Percentiles rank a stretch among this genome's conserved stretches.
phyloP scores from a whole-genome alignment of 2,329 filamentous ascomycete species.

The Phialocephala subalpina region DNA sequence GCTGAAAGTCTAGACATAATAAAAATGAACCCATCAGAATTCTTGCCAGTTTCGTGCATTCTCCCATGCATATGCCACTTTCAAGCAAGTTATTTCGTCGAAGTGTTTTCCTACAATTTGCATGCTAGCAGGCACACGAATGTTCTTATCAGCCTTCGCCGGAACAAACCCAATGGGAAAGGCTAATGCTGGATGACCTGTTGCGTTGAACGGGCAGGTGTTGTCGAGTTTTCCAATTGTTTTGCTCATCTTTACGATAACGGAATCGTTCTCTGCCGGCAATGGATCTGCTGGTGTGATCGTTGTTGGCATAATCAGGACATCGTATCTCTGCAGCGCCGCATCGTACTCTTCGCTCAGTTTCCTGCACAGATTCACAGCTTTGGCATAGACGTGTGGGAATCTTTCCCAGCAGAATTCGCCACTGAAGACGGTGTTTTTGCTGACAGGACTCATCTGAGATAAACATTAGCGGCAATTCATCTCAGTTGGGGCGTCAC shows the following conservation, averaged over 20 bases:
- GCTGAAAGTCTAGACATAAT: too few relatives aligned
- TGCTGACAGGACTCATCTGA: conserved; percentile 31
- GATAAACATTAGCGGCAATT: neutral
- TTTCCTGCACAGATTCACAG: conserved; percentile 54
- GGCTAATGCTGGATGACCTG: conserved; percentile 62
- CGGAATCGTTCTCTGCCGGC: conserved; percentile 44
- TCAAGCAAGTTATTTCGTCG: conserved; percentile 56
- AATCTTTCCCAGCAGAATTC: conserved; percentile 43
- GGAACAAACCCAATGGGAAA: conserved; percentile 56
- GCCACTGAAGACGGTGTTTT: conserved; percentile 30
- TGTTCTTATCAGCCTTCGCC: conserved; percentile 45
- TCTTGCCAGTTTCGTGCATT: conserved; percentile 30
- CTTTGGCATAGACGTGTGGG: conserved; percentile 55
- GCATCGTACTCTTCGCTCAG: conserved; percentile 55
- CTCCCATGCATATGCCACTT: conserved; percentile 57
- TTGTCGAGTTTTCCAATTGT: conserved; percentile 63
- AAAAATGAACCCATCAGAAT: conserved; percentile 18
- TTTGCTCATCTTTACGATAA: conserved; percentile 54
- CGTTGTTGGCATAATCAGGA: conserved; percentile 57
- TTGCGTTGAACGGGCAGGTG: conserved; percentile 64
- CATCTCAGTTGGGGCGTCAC: neutral
- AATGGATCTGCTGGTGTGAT: conserved; percentile 55
- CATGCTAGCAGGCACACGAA: conserved; percentile 59
- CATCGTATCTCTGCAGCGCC: conserved; percentile 50
- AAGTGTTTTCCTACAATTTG: conserved; percentile 62